Conservation (phyloP, 2,329 filamentous ascomycete species). For the Alternaria viburni region DNA sequence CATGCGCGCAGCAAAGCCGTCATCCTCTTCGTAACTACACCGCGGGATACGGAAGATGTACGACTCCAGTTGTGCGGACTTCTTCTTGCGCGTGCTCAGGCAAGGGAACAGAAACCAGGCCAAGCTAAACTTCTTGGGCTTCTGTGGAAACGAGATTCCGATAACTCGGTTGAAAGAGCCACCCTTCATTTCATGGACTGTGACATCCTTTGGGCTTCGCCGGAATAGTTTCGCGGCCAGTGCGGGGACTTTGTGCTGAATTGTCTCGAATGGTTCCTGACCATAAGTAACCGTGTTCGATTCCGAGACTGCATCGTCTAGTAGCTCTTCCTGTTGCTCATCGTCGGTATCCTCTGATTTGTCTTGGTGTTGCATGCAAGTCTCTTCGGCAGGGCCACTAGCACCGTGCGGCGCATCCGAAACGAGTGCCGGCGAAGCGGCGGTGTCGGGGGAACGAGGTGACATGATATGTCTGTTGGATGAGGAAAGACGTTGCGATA, state of each 20-base stretch:
- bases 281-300: background rate
- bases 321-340: rapidly evolving
- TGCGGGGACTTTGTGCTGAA: background rate
- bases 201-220: background rate
- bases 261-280: background rate
- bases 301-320: background rate
- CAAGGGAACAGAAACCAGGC: background rate
- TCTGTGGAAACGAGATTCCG: background rate
- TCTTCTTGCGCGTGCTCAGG: background rate
- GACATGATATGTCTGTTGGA: background rate
- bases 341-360: background rate
- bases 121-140: background rate
- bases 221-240: background rate
- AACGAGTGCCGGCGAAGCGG: rapidly evolving
- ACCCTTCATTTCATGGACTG: background rate
- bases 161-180: background rate
- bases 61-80: too few relatives aligned
- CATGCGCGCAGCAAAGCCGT: too few relatives aligned
- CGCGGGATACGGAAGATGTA: too few relatives aligned
- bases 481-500: background rate
- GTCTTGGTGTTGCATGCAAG: background rate
- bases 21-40: too few relatives aligned
- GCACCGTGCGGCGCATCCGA: background rate
- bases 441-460: background rate
- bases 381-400: background rate